Conservation (phyloP, 495 filamentous ascomycete genomes). For the Aspergillus ellipticus region DNA sequence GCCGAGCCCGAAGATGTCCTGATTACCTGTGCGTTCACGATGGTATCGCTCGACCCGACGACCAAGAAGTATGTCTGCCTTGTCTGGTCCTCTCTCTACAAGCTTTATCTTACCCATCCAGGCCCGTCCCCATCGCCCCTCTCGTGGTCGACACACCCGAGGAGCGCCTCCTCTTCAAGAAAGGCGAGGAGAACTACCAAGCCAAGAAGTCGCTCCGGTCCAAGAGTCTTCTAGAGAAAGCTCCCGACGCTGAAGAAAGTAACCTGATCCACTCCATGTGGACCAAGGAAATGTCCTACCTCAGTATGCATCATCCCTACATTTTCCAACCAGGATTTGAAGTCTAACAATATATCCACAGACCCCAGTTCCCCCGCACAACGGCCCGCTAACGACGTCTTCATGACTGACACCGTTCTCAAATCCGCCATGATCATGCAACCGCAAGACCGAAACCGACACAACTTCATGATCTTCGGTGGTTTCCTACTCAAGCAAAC, state of each 20-base stretch:
- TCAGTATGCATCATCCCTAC: conserved; percentile 35
- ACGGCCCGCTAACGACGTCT: conserved; percentile 60
- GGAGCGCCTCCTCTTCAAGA: conserved; percentile 62
- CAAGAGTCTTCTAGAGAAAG: conserved; percentile 63
- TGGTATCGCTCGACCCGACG: conserved; percentile 72
- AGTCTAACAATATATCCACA: conserved; percentile 13
- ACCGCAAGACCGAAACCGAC: conserved; percentile 78
- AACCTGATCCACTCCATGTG: conserved; percentile 78
- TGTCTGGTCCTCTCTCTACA: background rate
- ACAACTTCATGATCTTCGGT: conserved; percentile 90
- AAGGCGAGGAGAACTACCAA: conserved; percentile 69
- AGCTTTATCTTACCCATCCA: background rate
- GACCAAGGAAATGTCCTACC: conserved; percentile 67
- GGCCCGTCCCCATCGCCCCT: conserved; percentile 54
- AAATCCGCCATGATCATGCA: conserved; percentile 80
- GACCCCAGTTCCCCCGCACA: conserved; percentile 55
- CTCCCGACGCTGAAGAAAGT: conserved; percentile 72
- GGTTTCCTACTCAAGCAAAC: conserved; percentile 79
- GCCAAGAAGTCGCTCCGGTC: conserved; percentile 66
- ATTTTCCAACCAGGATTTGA: background rate
- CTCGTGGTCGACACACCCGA: conserved; percentile 65
- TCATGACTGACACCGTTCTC: conserved; percentile 65
- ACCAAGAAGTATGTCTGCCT: conserved; percentile 59
- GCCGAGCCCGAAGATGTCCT: conserved; percentile 66
- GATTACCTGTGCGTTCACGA: conserved; percentile 79